Evolutionary conservation across 495 filamentous ascomycete genomes (phyloP), one percentile per base, ranked within the genome.

Genomic region (Aspergillus olivimuriae): DNA sequence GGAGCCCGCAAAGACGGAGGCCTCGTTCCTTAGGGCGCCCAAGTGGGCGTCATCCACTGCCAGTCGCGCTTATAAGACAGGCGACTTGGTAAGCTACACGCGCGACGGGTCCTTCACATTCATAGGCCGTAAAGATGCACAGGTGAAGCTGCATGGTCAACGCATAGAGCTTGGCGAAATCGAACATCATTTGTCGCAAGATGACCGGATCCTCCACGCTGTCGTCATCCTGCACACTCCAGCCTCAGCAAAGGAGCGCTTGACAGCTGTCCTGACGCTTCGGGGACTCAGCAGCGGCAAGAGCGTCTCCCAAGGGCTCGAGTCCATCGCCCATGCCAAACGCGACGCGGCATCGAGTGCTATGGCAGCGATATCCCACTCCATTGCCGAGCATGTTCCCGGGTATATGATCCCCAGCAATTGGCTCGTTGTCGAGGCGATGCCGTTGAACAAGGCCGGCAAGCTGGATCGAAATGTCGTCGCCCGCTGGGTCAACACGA

Each of bases 31-130:
- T 36, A 44, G 51, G 21, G 51, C 69, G 24, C 26, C 76, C 74
- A 3, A 44, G 36, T 11, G 77, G 71, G 71, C 20, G n/a, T n/a
- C 40, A 10, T 14, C 10, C 1, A 4, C 2, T 20, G 35, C 37
- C 5, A 58, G 61, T 0, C 56, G 65, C 7, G 36, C 78, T 6
- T 83, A 82, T 44, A 76, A 73, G 49, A 79, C 76, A 0, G 76
- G 77, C 0, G 76, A 79, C 56, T 53, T 78, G 2, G 72, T 72
- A 0, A 53, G 55, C 9, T 76, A 76, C 32, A 63, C 68, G 21
- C 18, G 51, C 0, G 69, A 77, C 26, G 72, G 74, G 1, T 52
- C 53, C 7, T 50, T 78, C 17, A 45, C 51, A 19, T 75, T 73
- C 46, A 53, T 78, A 1, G 74, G 73, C 4, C 60, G 76, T 4